Evolutionary conservation across 2,329 filamentous ascomycete species (phyloP), one percentile per base, ranked within the genome.

Genomic region (Xylariaceae sp.): DNA sequence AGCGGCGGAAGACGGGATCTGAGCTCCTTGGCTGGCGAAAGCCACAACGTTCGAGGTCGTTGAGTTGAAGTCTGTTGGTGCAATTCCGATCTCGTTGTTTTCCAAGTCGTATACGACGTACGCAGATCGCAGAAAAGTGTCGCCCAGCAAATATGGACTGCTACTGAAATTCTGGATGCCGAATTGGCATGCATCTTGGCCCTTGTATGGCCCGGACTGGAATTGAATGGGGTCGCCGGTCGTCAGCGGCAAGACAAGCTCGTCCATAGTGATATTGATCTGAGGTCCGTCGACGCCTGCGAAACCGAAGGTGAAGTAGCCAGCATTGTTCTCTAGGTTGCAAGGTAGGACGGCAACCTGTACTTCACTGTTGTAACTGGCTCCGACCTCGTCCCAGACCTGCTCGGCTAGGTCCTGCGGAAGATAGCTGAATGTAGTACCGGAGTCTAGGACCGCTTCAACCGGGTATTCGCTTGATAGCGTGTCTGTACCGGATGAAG

Each of bases 371-470:
- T 65, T 61, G 53, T 72, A 78, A 9, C 63, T 45, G 4, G 74
- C 79, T 28, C 78, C 78, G 4, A 75, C 72, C 50, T 80, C 77
- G 9, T 64, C 54, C 73, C 75, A 78, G 9, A 79, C 64, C 46
- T 73, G 61, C 7, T 62, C 48, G 2, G 75, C 74, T 34, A 89
- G 61, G 38, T 78, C 71, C 43, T 77, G 69, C 1, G 86, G 86
- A 1, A 89, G 66, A 55, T 86, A 87, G 50, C 74, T 83, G 45
- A 87, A 68, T 3, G 81, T 86, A n/a, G 81, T 85, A 29, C 86
- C 86, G 1, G 83, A 87, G 63, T 90, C 86, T 28, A 90, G 74
- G 4, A 89, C 72, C 3, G 81, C 83, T 3, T 77, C 65, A n/a
- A 78, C 59, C 0, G 80, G 72, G 31, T 68, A 68, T 2, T 44